A percentile compares a stretch with the other conserved stretches of the same genome.
These are phyloP conservation scores for Huntiella omanensis DNA, from an alignment of 2,329 filamentous ascomycete genomes.

Conservation along the genomic window DNA sequence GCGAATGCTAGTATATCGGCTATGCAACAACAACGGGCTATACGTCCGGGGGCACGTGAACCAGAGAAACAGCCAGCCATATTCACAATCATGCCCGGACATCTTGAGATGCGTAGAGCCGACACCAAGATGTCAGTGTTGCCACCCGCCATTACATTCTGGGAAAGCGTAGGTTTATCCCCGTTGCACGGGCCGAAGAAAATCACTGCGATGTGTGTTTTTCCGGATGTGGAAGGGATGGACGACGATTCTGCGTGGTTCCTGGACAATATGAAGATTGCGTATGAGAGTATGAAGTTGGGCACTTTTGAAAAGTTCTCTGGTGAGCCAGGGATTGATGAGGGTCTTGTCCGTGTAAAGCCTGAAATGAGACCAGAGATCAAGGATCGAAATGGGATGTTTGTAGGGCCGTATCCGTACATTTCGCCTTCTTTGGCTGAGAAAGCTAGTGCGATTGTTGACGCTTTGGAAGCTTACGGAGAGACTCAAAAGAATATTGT, in stretches of 20 bases:
- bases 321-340: conserved; percentile 23
- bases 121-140: conserved; percentile 54
- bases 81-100: conserved; percentile 47
- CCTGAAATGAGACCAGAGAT: conserved; percentile 20
- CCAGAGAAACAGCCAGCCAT: conserved; percentile 31
- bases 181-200: conserved; percentile 56
- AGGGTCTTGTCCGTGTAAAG: conserved; percentile 32
- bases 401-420: conserved; percentile 5
- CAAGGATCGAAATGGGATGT: conserved; percentile 13
- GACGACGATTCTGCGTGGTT: conserved; percentile 42
- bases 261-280: conserved; percentile 45
- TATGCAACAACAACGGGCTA: conserved; percentile 3
- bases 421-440: conserved; percentile 23
- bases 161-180: conserved; percentile 61
- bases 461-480: conserved; percentile 23
- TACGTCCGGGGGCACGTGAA: conserved; percentile 17
- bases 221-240: conserved; percentile 46
- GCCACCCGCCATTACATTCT: conserved; percentile 57
- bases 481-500: conserved; percentile 43
- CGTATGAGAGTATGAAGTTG: conserved; percentile 57
- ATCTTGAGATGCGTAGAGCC: conserved; percentile 52
- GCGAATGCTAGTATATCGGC: conserved; percentile 3
- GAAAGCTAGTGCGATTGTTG: conserved; percentile 19
- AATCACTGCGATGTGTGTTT: conserved; percentile 50
- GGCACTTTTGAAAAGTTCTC: conserved; percentile 41